phyloP scores from a whole-genome alignment of 1,284 basidiomycete genomes.

The Pterulicium gracile region DNA sequence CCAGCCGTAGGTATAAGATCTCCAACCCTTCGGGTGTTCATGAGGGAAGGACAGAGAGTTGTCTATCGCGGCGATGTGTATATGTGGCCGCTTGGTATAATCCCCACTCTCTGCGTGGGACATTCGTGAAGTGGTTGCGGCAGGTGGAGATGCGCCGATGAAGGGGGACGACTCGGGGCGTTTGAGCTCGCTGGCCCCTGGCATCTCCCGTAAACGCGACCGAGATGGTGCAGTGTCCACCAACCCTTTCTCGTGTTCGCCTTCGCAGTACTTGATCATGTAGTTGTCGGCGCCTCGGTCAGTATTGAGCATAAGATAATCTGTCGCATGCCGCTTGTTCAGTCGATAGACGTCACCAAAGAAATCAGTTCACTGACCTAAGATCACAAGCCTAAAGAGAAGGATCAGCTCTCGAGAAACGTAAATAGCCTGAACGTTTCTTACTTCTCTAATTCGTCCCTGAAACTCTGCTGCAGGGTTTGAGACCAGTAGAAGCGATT shows the following conservation, averaged over 20 bases:
- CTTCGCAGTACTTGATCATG: slow-evolving; percentile 82
- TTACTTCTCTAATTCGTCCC: slow-evolving; percentile 82
- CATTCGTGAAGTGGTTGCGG: slow-evolving; percentile 20
- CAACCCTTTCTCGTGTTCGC: slow-evolving; percentile 58
- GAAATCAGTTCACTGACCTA: slow-evolving; percentile 35
- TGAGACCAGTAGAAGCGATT: slow-evolving; percentile 76
- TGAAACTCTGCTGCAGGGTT: slow-evolving; percentile 66
- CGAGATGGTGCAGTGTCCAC: slow-evolving; percentile 71
- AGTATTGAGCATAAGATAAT: slow-evolving; percentile 86
- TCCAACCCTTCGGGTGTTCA: slow-evolving; percentile 75
- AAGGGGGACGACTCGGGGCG: slow-evolving; percentile 30
- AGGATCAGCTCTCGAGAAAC: slow-evolving; percentile 8
- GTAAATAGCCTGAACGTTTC: slow-evolving; percentile 13
- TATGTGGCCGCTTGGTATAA: slow-evolving; percentile 43
- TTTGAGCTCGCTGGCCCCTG: slow-evolving; percentile 57
- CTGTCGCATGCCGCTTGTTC: too few species aligned
- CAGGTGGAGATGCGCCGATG: slow-evolving; percentile 24
- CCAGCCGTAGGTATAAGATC: slow-evolving; percentile 86
- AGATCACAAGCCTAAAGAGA: slow-evolving; percentile 59
- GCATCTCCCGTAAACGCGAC: slow-evolving; percentile 51
- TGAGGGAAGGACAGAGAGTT: slow-evolving; percentile 89
- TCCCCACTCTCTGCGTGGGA: slow-evolving; percentile 21
- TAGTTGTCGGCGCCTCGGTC: slow-evolving; percentile 79
- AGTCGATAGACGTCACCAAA: too few species aligned
- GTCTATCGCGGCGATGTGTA: slow-evolving; percentile 87